Base-by-base conservation (phyloP, 2,329 filamentous ascomycete species). In the Claviceps sp. region DNA sequence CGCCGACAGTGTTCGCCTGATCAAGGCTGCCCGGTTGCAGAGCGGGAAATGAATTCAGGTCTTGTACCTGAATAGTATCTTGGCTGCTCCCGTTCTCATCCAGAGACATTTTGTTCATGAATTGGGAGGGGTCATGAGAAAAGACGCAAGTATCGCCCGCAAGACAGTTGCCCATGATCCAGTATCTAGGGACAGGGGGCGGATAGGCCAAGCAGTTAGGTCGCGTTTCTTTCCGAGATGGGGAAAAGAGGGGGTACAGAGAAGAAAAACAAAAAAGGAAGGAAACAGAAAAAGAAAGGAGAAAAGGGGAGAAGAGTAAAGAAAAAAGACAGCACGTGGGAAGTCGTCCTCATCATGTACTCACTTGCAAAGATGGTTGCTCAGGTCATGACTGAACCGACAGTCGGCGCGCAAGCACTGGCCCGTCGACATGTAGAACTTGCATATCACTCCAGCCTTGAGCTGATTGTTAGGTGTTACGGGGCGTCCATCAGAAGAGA, bases 291-390 rank as follows among this genome's bases (percentile, higher is more conserved):
- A 11, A 11, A 11, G 30, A 34, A 34, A 34, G 30, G 61, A 20
- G 7, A 38, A 4, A 30, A 11, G n/a, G n/a, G 5, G 9, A 30
- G 16, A n/a, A 20, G n/a, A n/a, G 9, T 5, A 30, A 11, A 30
- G 43, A 30, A 18, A 45, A 16, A 2, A 37, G 18, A 26, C 30
- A 34, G 4, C 30, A 34, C 30, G 30, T 34, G 30, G 26, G 14
- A 13, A 14, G 2, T 16, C 37, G 16, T 37, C 22, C 2, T 40
- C 7, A 8, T 24, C 37, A 20, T 11, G 24, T 20, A 85, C 88
- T 77, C 75, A 94, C 88, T 97, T 97, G 90, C 93, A 98, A 56
- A 98, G 79, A 62, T 96, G 93, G 63, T 87, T 94, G 64, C 88
- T 95, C 45, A 95, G 78, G 66, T 98, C 91, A 67, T 98, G 93